Conservation (phyloP, 768 basidiomycete species). For the Mycena rebaudengoi region DNA sequence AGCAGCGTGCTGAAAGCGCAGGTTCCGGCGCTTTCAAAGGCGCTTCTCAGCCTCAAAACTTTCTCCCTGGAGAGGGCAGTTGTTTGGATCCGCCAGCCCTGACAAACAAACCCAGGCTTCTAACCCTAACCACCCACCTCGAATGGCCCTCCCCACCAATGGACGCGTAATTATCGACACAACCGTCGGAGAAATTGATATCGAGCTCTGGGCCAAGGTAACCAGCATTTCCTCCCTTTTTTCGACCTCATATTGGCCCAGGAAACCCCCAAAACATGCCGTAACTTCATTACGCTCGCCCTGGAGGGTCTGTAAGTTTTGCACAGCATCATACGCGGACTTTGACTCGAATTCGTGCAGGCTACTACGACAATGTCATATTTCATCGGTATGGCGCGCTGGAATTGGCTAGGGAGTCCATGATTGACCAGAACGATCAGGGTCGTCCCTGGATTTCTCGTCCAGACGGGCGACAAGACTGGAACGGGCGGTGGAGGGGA, state of each 20-base stretch:
- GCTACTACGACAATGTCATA: slow-evolving; percentile 95
- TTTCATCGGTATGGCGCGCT: slow-evolving; percentile 77
- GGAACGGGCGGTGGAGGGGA: slow-evolving; percentile 94
- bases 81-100: too few relatives aligned
- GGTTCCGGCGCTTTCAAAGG: too few relatives aligned
- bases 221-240: neutral
- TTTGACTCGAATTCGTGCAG: slow-evolving; percentile 47
- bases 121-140: too few relatives aligned
- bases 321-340: neutral
- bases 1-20: too few relatives aligned
- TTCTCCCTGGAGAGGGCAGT: too few relatives aligned
- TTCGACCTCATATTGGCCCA: slow-evolving; percentile 34
- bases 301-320: slow-evolving; percentile 80
- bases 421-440: slow-evolving; percentile 41
- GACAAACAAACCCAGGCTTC: too few relatives aligned
- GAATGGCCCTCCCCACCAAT: slow-evolving; percentile 85
- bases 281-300: slow-evolving; percentile 88
- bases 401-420: neutral
- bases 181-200: slow-evolving; percentile 86
- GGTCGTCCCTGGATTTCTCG: slow-evolving; percentile 91
- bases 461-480: slow-evolving; percentile 94
- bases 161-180: slow-evolving; percentile 91
- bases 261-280: slow-evolving; percentile 95
- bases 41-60: too few relatives aligned
- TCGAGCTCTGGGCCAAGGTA: slow-evolving; percentile 94